Conservation (phyloP, 768 basidiomycete genomes). For the Tricholoma saponaceum region DNA sequence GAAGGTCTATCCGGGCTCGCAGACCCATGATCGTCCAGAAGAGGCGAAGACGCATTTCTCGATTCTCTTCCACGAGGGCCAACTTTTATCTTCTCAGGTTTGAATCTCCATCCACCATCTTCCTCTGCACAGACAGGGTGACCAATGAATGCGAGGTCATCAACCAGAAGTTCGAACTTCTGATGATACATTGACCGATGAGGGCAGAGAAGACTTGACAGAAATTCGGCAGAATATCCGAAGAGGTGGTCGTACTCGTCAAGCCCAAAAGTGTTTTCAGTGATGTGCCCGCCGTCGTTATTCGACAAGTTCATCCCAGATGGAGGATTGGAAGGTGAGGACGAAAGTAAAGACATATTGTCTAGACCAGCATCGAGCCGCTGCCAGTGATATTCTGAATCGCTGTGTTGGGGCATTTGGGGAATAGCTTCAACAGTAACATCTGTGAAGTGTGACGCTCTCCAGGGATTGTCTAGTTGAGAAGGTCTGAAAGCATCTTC, state of each 20-base stretch:
- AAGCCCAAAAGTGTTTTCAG: constrained; percentile 28
- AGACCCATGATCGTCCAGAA: constrained; percentile 25
- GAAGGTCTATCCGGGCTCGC: constrained; percentile 24
- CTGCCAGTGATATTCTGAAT: constrained; percentile 63
- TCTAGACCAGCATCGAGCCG: constrained; percentile 45
- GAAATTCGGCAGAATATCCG: constrained; percentile 75
- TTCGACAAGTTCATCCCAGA: constrained; percentile 52
- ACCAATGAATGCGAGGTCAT: constrained; percentile 89
- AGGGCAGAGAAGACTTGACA: constrained; percentile 80
- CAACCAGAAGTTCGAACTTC: constrained; percentile 89
- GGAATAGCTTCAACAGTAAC: constrained; percentile 20
- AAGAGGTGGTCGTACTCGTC: constrained; percentile 69
- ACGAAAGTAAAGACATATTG: constrained; percentile 49
- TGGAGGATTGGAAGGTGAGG: constrained; percentile 37
- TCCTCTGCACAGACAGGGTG: constrained; percentile 85
- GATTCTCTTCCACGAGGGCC: constrained; percentile 55
- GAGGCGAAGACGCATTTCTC: constrained; percentile 33
- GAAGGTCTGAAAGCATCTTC: constrained; percentile 37
- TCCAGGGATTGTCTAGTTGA: constrained; percentile 72
- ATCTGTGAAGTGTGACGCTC: constrained; percentile 53
- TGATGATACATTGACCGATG: constrained; percentile 81
- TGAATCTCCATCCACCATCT: constrained; percentile 74
- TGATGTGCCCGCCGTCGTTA: constrained; percentile 36
- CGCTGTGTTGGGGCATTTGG: constrained; percentile 18
- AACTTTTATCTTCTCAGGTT: constrained; percentile 51